Conservation (phyloP, 2,329 filamentous ascomycete genomes). For the Didymella exigua region DNA sequence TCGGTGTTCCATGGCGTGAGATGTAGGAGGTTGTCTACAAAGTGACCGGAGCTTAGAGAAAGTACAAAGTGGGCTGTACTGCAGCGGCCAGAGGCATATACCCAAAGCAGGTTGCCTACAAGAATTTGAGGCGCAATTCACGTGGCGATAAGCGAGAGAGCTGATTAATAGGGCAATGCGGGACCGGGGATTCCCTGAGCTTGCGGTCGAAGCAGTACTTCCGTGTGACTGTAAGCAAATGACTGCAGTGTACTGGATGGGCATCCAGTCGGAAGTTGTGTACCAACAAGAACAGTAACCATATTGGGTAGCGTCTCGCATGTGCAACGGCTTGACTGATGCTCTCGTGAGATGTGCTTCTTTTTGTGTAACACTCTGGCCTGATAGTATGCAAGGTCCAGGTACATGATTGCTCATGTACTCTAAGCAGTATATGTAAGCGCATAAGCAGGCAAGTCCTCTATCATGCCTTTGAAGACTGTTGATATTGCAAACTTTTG, state of each 20-base stretch:
- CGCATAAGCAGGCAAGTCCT: background rate
- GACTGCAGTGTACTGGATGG: slow-evolving; percentile 12
- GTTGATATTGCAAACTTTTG: background rate
- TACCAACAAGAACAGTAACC: background rate
- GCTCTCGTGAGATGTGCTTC: background rate
- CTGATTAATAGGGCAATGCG: slow-evolving; percentile 17
- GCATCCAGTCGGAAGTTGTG: slow-evolving; percentile 18
- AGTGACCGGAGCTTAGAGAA: background rate
- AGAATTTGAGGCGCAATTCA: slow-evolving; percentile 2
- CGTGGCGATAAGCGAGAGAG: slow-evolving; percentile 15
- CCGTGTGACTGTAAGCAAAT: slow-evolving; percentile 24
- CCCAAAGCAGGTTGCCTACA: background rate
- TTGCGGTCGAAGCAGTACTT: slow-evolving; percentile 14
- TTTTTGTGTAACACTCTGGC: slow-evolving; percentile 1
- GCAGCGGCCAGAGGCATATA: slow-evolving; percentile 3
- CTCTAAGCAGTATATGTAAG: slow-evolving; percentile 4
- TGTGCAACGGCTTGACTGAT: background rate
- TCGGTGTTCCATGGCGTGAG: slow-evolving; percentile 3
- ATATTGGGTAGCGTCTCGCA: slow-evolving; percentile 1
- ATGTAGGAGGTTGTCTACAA: background rate
- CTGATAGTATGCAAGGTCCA: background rate
- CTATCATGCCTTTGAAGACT: background rate
- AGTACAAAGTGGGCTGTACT: background rate
- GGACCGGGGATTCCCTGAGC: slow-evolving; percentile 12
- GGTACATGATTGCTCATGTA: background rate